These are phyloP conservation scores for Backusella macrospora DNA, from an alignment of 192 early-diverging fungal genomes.

Conservation along the genomic window DNA sequence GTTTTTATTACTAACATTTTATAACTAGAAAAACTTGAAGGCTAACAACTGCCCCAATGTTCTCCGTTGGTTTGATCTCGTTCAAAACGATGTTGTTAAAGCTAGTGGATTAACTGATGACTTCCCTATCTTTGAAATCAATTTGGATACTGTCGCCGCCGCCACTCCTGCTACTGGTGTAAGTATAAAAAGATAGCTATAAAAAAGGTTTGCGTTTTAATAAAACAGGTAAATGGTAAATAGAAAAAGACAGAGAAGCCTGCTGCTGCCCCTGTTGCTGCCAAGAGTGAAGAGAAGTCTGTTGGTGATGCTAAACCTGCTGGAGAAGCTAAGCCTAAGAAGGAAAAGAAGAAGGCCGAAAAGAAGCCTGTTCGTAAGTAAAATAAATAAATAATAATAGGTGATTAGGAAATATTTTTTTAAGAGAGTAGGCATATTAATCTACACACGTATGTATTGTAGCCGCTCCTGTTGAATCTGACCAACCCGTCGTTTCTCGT, in stretches of 20 bases:
- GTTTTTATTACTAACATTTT: not conserved
- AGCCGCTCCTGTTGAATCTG: constrained; percentile 49
- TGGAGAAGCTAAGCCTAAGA: constrained; percentile 51
- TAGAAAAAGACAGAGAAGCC: constrained; percentile 25
- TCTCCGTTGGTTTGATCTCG: constrained; percentile 78
- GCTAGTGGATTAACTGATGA: constrained; percentile 47
- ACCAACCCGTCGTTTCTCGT: constrained; percentile 67
- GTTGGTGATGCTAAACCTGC: constrained; percentile 35
- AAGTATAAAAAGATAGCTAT: not conserved
- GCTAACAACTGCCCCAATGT: constrained; percentile 57
- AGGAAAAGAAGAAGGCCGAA: constrained; percentile 63
- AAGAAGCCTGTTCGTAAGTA: constrained; percentile 52
- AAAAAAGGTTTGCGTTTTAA: not conserved
- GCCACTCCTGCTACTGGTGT: constrained; percentile 24
- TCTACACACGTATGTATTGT: not conserved
- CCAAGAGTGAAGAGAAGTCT: constrained; percentile 18
- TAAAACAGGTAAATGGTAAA: not conserved
- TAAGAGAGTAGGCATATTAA: too few relatives aligned
- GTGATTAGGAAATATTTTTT: too few relatives aligned
- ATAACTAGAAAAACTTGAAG: constrained; percentile 25
- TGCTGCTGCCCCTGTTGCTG: constrained; percentile 17
- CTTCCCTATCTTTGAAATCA: constrained; percentile 40
- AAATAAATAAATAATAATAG: too few relatives aligned
- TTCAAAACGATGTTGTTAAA: constrained; percentile 67
- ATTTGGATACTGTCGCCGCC: constrained; percentile 47